phyloP scores from a whole-genome alignment of 2,329 filamentous ascomycete species.

The Chrysoporthe austroafricana region DNA sequence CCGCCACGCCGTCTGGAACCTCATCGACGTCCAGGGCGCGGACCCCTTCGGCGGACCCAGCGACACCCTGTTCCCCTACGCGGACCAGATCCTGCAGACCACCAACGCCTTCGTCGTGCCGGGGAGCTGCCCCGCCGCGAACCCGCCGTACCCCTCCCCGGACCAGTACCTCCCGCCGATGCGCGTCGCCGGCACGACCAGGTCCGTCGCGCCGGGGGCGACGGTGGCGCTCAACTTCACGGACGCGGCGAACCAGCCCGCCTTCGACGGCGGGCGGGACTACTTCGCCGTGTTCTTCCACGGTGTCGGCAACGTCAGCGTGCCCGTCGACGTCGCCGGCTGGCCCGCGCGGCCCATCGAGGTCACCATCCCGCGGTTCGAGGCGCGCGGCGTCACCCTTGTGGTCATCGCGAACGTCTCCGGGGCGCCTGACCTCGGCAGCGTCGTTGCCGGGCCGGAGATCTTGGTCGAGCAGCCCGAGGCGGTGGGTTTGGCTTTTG shows the following conservation, averaged over 20 bases:
- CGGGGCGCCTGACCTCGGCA: constrained; percentile 42
- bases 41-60: constrained; percentile 46
- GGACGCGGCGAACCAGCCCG: constrained; percentile 35
- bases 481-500: not conserved
- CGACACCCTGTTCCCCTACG: constrained; percentile 47
- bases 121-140: constrained; percentile 38
- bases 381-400: constrained; percentile 42
- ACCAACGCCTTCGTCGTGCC: constrained; percentile 37
- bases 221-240: constrained; percentile 39
- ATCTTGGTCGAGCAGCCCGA: constrained; percentile 43
- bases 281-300: constrained; percentile 49
- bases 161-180: constrained; percentile 41
- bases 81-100: constrained; percentile 45
- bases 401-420: constrained; percentile 41
- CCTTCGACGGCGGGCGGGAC: constrained; percentile 33
- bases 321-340: constrained; percentile 40
- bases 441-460: constrained; percentile 44
- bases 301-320: constrained; percentile 40
- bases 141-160: constrained; percentile 44
- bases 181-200: constrained; percentile 34
- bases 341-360: constrained; percentile 34
- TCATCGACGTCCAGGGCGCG: constrained; percentile 45
- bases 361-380: constrained; percentile 42
- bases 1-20: constrained; percentile 46
- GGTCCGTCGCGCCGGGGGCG: constrained; percentile 37